Base-by-base conservation (phyloP, 202 grass and related monocot genomes). In the Setaria viridis region DNA sequence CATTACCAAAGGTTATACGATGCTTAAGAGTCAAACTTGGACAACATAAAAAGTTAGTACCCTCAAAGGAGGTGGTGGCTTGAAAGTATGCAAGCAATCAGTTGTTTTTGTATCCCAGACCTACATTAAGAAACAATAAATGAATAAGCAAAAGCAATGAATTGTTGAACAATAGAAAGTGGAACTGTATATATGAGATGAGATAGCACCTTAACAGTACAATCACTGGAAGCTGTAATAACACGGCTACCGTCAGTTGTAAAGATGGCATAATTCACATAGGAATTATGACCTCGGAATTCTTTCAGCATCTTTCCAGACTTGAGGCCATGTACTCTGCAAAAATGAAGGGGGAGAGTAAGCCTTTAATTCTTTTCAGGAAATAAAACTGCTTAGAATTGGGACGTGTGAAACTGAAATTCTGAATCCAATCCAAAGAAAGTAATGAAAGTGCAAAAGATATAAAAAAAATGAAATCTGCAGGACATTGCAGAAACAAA, bases 301-400 rank as follows among this genome's bases (percentile, higher is more conserved):
- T 99, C 97, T 88, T 99, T 99, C 78, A 99, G 87, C 85, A 99
- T 90, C 88, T 99, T 99, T 67, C 97, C 97, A 57, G 97, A 99
- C 58, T 99, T 99, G 56, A 99, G 87, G 25, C 93, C 97, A 91
- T 99, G 97, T 66, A 99, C 89, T 94, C 97, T 96, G 87, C 19
- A 77, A 79, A 78, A 84, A 58, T 50, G 60, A 69, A 6, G 11
- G 50, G 80, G 34, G 32, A 74, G 41, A 84, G 72, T 60, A 78
- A 80, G 45, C 25, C 11, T 71, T 42, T 30, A 66, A 55, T 33
- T 76, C 37, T 72, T 80, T 84, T 70, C 45, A 70, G 55, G 39
- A 62, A 70, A 30, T 74, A 71, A 80, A 90, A 80, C 8, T 62
- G 62, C 35, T 53, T 17, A 67, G 15, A 71, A 79, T 30, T 59